phyloP scores from a whole-genome alignment of 2,329 filamentous ascomycete genomes.

The Hansfordia pulvinata region DNA sequence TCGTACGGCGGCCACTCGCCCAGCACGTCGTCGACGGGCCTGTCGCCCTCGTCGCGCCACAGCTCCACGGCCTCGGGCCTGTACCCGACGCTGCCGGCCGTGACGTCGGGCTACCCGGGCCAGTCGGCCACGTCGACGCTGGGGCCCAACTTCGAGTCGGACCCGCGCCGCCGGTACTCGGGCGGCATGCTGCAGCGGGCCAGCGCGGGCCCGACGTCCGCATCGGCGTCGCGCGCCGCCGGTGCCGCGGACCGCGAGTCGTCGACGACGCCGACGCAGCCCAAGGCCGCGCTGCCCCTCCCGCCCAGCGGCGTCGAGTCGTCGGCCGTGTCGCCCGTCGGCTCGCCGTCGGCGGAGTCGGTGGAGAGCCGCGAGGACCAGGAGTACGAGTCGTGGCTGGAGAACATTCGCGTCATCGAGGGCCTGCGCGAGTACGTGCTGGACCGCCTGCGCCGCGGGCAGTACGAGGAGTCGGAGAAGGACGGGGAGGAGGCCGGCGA shows the following conservation, averaged over 20 bases:
- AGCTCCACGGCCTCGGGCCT: constrained; percentile 46
- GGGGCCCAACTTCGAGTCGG: constrained; percentile 50
- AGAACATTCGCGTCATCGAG: constrained; percentile 53
- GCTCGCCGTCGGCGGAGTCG: constrained; percentile 42
- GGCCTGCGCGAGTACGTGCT: constrained; percentile 43
- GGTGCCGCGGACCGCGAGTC: constrained; percentile 21
- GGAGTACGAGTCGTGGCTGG: constrained; percentile 50
- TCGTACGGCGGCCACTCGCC: constrained; percentile 71
- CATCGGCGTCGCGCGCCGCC: no score
- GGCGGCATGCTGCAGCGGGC: constrained; percentile 54
- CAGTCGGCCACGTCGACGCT: constrained; percentile 59
- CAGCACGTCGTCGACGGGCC: constrained; percentile 52
- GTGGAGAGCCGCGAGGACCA: constrained; percentile 40
- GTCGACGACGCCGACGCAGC: constrained; percentile 27
- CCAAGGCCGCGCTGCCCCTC: constrained; percentile 25
- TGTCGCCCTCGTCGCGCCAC: constrained; percentile 54
- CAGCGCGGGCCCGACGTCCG: constrained; percentile 27
- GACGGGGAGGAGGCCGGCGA: no score
- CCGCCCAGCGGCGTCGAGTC: no score
- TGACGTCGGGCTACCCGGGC: constrained; percentile 54
- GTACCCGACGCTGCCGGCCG: constrained; percentile 63
- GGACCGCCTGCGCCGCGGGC: constrained; percentile 39
- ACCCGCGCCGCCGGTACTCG: constrained; percentile 51
- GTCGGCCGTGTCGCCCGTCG: constrained; percentile 26
- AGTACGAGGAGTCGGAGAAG: no score